Evolutionary conservation across 768 basidiomycete genomes (phyloP), one percentile per base, ranked within the genome.

Genomic region (Boletus bicolor): DNA sequence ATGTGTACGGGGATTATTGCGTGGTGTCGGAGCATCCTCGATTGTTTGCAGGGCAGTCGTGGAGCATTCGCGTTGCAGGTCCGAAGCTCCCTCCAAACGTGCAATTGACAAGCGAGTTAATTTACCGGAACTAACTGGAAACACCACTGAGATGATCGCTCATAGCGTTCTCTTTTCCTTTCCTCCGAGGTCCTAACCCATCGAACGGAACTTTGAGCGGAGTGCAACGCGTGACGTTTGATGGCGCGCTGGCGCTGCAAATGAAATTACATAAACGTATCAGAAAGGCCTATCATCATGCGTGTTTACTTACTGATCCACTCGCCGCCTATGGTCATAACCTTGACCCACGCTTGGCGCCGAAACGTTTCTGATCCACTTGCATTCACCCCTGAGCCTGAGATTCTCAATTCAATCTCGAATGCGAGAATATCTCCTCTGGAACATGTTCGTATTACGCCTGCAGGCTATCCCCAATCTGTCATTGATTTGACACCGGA

Each of bases 331-430:
- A 30, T 36, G 21, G 42, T 38, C 9, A 49, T 49, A 32, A 50
- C 42, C 45, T 54, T 46, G 56, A 59, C 53, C 56, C 62, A 57
- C 55, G 24, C 52, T 55, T 39, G 55, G 53, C 37, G 32, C 43
- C 62, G 65, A 67, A 65, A 64, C 51, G 49, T 61, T 65, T 66
- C 55, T 53, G 62, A 68, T 56, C 66, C 61, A 68, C 67, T 39
- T 34, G 42, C 7, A n/a, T 32, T 56, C 63, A 49, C 49, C 66
- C 61, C 64, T 69, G 64, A 58, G 61, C 50, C 53, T 51, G 63
- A 59, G 59, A 61, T 52, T 59, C 55, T 56, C 51, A 57, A 64
- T 67, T 59, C 50, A 55, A 48, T 68, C 60, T 63, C 60, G 57
- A 58, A 67, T 63, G 57, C 54, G 53, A 59, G 54, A 54, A 26